Base-by-base conservation (phyloP, 106 monocot genomes). In the Posidonia australis region DNA sequence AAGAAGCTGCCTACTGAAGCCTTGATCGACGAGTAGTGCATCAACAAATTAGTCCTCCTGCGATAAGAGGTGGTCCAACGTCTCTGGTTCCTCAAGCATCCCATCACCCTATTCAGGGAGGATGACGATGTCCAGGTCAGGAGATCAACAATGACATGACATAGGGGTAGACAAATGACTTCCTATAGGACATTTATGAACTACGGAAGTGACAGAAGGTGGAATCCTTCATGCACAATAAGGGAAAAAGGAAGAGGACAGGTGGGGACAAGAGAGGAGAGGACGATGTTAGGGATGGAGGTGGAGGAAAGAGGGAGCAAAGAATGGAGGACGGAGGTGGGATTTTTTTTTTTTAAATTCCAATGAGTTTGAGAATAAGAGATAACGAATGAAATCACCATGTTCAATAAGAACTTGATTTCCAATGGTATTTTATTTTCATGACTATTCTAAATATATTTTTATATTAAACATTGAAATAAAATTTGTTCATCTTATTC, bases 151-250 rank as follows among this genome's bases (percentile, higher is more conserved):
- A 79, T 66, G 94, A 94, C 54, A 94, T 94, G 82, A 86, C 74
- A 1, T 86, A 94, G 61, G 94, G 94, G 9, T 90, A 94, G 76
- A 84, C 94, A 12, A 94, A 94, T 41, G 94, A 94, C 58, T 94
- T 94, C 73, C 77, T 94, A 47, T 72, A 86, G 24, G 94, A 94
- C 71, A 94, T 94, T 14, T 78, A 77, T 51, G 89, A 90, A 76
- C 79, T 94, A 24, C 86, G 81, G 56, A 90, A 94, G 80, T 63
- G 90, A 53, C 94, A 94, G 73, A 94, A 86, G 76, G 28, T 44
- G 0, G 22, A 23, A 17, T 70, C 77, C 16, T 55, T 45, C 26
- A 44, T 63, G 18, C 65, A 72, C 19, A 44, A 62, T 23, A 72
- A 65, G 66, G 67, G 47, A 28, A 76, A 84, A 67, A 65, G 68